phyloP scores from a whole-genome alignment of 257 asterid species.

The Echium plantagineum region DNA sequence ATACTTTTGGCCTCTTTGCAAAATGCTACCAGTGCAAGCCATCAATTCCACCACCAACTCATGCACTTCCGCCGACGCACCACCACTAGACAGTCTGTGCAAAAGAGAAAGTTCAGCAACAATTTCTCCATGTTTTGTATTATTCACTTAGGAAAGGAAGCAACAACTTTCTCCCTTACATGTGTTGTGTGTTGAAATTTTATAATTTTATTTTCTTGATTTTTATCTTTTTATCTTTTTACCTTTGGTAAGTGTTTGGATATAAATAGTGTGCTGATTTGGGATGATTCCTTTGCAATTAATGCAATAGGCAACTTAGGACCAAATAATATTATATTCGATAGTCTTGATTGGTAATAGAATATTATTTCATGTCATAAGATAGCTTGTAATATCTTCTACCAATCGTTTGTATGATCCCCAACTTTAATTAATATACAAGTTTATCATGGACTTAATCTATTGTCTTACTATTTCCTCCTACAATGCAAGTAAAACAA shows the following conservation, averaged over 20 bases:
- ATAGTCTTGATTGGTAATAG: constrained; percentile 6
- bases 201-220: constrained; percentile 6
- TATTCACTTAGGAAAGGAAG: constrained; percentile 37
- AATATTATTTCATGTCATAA: constrained; percentile 9
- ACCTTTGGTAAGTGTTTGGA: constrained; percentile 21
- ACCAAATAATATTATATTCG: constrained; percentile 12
- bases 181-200: constrained; percentile 33
- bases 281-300: constrained; percentile 38
- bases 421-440: neutral
- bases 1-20: constrained; percentile 90
- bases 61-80: constrained; percentile 17
- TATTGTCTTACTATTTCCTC: no score
- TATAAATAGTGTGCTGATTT: constrained; percentile 40
- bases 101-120: no score
- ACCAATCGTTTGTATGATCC: constrained; percentile 26
- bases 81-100: constrained; percentile 28
- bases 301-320: constrained; percentile 31
- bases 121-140: constrained; percentile 30
- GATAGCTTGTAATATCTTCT: constrained; percentile 12
- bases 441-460: constrained; percentile 9
- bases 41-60: constrained; percentile 22
- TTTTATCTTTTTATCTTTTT: constrained; percentile 1
- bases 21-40: constrained; percentile 91
- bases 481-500: no score
- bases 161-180: constrained; percentile 28